These are phyloP conservation scores for Mycena galopus DNA, from an alignment of 768 basidiomycete species.

Conservation along the genomic window DNA sequence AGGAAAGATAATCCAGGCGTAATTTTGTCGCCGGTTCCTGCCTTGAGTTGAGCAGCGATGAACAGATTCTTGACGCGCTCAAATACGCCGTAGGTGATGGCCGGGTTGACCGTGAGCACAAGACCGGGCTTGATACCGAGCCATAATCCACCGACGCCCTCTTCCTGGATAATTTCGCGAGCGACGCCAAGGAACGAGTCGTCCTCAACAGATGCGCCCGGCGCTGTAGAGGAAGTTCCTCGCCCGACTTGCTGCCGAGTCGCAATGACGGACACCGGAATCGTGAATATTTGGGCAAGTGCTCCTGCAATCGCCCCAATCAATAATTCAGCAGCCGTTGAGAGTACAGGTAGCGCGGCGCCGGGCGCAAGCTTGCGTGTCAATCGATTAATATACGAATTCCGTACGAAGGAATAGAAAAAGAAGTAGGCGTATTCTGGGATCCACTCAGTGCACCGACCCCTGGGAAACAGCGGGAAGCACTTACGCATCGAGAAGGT, in stretches of 20 bases:
- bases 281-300: constrained; percentile 97
- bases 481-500: constrained; percentile 96
- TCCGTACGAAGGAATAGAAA: constrained; percentile 95
- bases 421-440: constrained; percentile 99
- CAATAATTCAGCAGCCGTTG: constrained; percentile 84
- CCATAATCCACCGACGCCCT: constrained; percentile 92
- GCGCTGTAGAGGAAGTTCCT: constrained; percentile 25
- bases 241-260: constrained; percentile 94
- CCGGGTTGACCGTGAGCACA: constrained; percentile 97
- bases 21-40: constrained; percentile 68
- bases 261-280: constrained; percentile 97
- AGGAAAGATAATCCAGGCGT: constrained; percentile 84
- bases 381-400: constrained; percentile 82
- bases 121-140: constrained; percentile 91
- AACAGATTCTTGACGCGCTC: constrained; percentile 89
- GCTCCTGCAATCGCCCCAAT: constrained; percentile 94
- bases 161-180: constrained; percentile 88
- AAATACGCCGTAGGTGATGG: constrained; percentile 96
- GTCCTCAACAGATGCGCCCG: constrained; percentile 48
- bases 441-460: not conserved
- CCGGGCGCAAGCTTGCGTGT: constrained; percentile 70
- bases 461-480: constrained; percentile 24
- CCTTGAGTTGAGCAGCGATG: constrained; percentile 65
- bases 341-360: constrained; percentile 71
- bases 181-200: constrained; percentile 87